phyloP scores from a whole-genome alignment of 2,329 filamentous ascomycete genomes.

The Tolypocladium endophyticum region DNA sequence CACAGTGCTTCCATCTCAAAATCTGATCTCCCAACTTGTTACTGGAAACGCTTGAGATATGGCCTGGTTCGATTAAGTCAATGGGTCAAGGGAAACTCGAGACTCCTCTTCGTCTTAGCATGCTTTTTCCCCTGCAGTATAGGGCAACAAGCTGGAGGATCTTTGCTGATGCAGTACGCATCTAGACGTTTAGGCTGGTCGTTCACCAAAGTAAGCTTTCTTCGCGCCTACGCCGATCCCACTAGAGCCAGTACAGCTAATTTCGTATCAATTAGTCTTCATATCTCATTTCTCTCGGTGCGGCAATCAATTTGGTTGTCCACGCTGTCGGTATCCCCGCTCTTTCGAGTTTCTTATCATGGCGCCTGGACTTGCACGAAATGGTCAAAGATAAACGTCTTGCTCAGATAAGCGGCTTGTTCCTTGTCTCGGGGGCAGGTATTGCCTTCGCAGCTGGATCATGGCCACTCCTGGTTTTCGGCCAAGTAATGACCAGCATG shows the following conservation, averaged over 20 bases:
- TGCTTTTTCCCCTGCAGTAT: not conserved
- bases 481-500: not conserved
- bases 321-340: not conserved
- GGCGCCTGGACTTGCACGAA: not conserved
- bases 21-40: not conserved
- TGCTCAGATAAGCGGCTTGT: not conserved
- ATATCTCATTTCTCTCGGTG: not conserved
- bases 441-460: not conserved
- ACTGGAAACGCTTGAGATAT: not conserved
- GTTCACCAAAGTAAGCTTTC: not conserved
- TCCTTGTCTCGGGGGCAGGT: not conserved
- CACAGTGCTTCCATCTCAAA: not conserved
- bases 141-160: not conserved
- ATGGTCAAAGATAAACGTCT: not conserved
- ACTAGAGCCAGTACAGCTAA: not conserved
- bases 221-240: not conserved
- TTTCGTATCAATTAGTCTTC: not conserved
- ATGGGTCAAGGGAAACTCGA: not conserved
- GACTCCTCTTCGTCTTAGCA: not conserved
- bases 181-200: not conserved
- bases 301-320: not conserved
- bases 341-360: not conserved
- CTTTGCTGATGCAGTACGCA: not conserved
- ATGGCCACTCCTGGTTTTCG: not conserved
- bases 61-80: not conserved